These are phyloP conservation scores for Tolypocladium nubicola DNA, from an alignment of 2,329 filamentous ascomycete genomes.

Conservation along the genomic window DNA sequence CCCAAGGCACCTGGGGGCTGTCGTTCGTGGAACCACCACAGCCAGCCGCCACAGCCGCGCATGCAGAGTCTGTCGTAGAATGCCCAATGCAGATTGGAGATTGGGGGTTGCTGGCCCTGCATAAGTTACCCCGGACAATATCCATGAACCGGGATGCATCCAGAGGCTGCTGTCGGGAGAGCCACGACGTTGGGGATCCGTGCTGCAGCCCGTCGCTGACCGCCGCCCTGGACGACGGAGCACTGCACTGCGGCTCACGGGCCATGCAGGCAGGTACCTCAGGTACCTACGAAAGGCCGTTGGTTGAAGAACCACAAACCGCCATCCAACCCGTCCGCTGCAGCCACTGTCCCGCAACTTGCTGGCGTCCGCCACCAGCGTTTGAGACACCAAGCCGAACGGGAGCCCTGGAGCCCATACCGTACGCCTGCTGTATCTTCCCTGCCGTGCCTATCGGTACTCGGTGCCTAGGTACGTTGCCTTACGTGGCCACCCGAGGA, in stretches of 20 bases:
- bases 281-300: background rate
- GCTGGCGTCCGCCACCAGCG: background rate
- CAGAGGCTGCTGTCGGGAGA: background rate
- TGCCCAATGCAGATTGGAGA: background rate
- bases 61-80: background rate
- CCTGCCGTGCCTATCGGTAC: background rate
- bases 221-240: background rate
- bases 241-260: background rate
- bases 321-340: background rate
- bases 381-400: background rate
- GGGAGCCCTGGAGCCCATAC: background rate
- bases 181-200: background rate
- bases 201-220: background rate
- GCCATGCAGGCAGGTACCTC: background rate
- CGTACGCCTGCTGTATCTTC: background rate
- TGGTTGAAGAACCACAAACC: background rate
- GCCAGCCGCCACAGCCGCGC: background rate
- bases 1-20: too few relatives aligned
- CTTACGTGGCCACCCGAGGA: background rate
- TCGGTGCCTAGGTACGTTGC: background rate
- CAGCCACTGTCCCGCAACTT: background rate
- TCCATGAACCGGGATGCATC: background rate
- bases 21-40: background rate
- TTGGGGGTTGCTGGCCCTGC: background rate
- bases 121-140: background rate